phyloP scores from a whole-genome alignment of 2,329 filamentous ascomycete genomes.

The Penicillium sp. region DNA sequence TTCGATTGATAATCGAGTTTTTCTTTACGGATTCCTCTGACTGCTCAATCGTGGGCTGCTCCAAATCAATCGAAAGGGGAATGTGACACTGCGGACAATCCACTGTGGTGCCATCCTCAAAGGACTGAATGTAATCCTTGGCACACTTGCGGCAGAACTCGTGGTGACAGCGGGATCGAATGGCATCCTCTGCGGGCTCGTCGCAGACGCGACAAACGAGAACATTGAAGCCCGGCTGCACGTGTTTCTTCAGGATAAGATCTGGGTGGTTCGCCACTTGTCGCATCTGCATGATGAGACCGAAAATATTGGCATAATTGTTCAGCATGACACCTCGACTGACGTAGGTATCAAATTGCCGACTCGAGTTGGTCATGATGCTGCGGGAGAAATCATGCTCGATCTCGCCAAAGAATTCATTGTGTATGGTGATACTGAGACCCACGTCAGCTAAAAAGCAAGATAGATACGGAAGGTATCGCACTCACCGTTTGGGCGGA shows the following conservation, averaged over 20 bases:
- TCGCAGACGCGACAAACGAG: conserved; percentile 94
- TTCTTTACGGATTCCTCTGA: conserved; percentile 86
- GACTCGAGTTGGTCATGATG: conserved; percentile 88
- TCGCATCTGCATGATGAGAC: conserved; percentile 98
- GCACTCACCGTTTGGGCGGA: conserved; percentile 73
- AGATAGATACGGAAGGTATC: background rate
- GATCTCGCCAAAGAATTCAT: conserved; percentile 94
- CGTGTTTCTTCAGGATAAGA: conserved; percentile 83
- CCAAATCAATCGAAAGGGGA: conserved; percentile 81
- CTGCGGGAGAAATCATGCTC: conserved; percentile 94
- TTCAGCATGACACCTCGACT: conserved; percentile 90
- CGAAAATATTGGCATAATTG: conserved; percentile 99
- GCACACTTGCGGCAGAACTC: conserved; percentile 85
- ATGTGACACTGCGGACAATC: conserved; percentile 90
- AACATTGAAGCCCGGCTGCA: conserved; percentile 82
- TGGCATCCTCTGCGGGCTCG: conserved; percentile 90
- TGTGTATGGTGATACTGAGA: conserved; percentile 70
- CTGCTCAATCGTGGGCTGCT: conserved; percentile 93
- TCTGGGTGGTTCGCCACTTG: conserved; percentile 97
- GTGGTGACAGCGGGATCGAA: conserved; percentile 87
- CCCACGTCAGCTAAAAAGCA: conserved; percentile 4
- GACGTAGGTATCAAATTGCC: conserved; percentile 94
- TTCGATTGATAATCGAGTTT: conserved; percentile 95
- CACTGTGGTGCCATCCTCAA: conserved; percentile 59
- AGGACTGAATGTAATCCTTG: conserved; percentile 75